Evolutionary conservation across 2,329 filamentous ascomycete genomes (phyloP).

Genomic region (Fonsecaea monophora): DNA sequence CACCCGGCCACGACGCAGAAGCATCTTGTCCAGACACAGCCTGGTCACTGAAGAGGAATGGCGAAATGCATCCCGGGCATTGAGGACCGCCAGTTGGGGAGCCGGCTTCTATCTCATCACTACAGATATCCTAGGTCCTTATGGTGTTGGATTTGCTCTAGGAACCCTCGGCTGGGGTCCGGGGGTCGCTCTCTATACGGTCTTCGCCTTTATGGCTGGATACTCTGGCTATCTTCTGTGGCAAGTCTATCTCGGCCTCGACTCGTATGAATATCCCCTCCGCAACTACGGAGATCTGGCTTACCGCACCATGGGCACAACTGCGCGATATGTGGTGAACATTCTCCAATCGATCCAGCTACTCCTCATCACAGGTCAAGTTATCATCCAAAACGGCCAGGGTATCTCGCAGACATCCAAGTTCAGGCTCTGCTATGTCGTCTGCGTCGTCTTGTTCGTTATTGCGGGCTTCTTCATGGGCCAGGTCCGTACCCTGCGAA

Average conservation of each 20-base stretch:
- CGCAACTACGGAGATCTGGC: conserved; percentile 58
- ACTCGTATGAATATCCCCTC: conserved; percentile 56
- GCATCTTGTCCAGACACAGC: conserved; percentile 17
- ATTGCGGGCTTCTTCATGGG: conserved; percentile 41
- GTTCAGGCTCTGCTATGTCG: conserved; percentile 38
- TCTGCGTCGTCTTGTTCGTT: conserved; percentile 42
- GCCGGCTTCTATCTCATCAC: conserved; percentile 59
- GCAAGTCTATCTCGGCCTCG: conserved; percentile 54
- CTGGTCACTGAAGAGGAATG: conserved; percentile 48
- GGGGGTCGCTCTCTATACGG: conserved; percentile 55
- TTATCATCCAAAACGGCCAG: conserved; percentile 39
- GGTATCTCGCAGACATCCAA: conserved; percentile 38
- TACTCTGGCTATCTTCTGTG: conserved; percentile 59
- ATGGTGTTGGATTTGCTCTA: conserved; percentile 47
- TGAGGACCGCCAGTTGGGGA: conserved; percentile 55
- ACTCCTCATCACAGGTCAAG: conserved; percentile 43
- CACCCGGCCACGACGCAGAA: conserved; percentile 14
- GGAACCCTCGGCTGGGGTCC: conserved; percentile 52
- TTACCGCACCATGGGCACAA: conserved; percentile 56
- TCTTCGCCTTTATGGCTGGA: conserved; percentile 52
- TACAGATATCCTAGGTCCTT: conserved; percentile 57
- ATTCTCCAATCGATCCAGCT: conserved; percentile 57
- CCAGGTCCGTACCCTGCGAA: conserved; percentile 43
- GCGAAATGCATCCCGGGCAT: conserved; percentile 55
- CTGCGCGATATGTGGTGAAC: conserved; percentile 57